Evolutionary conservation across 768 basidiomycete genomes (phyloP), one percentile per base, ranked within the genome.

Genomic region (Filobasidium floriforme): DNA sequence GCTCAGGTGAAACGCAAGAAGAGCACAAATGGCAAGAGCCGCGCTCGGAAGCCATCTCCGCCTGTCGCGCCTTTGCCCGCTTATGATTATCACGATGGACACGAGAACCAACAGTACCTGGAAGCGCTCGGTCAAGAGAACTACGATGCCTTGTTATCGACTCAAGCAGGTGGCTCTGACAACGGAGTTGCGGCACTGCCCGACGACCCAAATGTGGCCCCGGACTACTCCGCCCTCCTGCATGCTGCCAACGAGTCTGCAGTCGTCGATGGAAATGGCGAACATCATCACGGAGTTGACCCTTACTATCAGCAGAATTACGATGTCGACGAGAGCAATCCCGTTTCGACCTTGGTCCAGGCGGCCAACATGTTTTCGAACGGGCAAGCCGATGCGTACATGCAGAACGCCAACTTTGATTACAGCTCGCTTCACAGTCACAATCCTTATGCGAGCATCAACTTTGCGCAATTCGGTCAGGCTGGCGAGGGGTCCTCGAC

Each of bases 71-170:
- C 54, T 4, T 32, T 57, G 22, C 54, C 54, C 18, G 54, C 54
- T 22, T 57, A 57, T 26, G 54, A 57, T 15, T 57, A 57, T 15
- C 54, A 57, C 7, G 54, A 57, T 15, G 54, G 24, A 5, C 4
- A 6, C 15, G 54, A 57, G 14, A 57, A 32, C 15, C 54, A 57
- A 32, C 54, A 57, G 54, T 57, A 57, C 54, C 54, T 57, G 54
- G 54, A 57, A 57, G 54, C 54, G 22, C 26, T 57, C 6, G 54
- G 54, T 57, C 54, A 57, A 57, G 54, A 57, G 54, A 57, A 32
- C 26, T 57, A 57, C 54, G 54, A 57, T 15, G 26, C 54, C 26
- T 28, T 57, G 22, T n/a, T 57, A 15, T 15, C 54, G 15, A 57
- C 7, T 57, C 54, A 57, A 26, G 54, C 19, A 6, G 46, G 19